These are phyloP conservation scores for Stentor roeselii DNA, from an alignment of 73 alveolate genomes.

Conservation along the genomic window DNA sequence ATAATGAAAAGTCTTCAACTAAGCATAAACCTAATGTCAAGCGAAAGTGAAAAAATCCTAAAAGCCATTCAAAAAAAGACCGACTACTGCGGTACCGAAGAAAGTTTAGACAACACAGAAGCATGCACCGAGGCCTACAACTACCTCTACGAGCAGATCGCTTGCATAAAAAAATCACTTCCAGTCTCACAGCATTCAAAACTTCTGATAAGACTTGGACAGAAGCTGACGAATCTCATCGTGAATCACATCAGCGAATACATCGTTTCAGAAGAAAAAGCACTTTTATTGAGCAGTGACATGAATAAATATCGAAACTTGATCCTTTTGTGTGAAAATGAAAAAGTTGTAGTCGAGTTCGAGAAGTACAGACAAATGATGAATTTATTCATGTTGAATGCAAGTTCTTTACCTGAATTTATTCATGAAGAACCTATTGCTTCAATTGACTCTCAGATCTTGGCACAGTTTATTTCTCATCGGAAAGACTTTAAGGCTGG, in stretches of 20 bases:
- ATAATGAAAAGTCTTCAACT: background rate
- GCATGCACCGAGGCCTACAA: background rate
- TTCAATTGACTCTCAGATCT: background rate
- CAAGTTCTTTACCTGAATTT: constrained; percentile 11
- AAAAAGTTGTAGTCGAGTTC: constrained; percentile 13
- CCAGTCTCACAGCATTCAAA: background rate
- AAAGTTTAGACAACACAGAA: background rate
- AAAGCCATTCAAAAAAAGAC: background rate
- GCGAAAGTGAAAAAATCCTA: constrained; percentile 10
- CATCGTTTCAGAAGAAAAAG: constrained; percentile 11
- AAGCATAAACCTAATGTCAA: background rate
- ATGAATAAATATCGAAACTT: constrained; percentile 22
- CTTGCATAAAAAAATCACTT: background rate
- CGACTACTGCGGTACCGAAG: constrained; percentile 1
- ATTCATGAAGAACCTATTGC: constrained; percentile 27
- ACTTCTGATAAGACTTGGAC: background rate
- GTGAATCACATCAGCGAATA: background rate
- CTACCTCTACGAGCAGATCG: background rate
- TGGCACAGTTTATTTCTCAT: constrained; percentile 13
- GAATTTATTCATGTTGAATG: background rate
- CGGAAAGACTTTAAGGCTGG: constrained; percentile 8
- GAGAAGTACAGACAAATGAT: constrained; percentile 20
- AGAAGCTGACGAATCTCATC: background rate
- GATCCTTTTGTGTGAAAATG: constrained; percentile 26
- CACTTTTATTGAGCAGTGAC: background rate